These are phyloP conservation scores for Aotearoamyces nothofagi DNA, from an alignment of 2,329 filamentous ascomycete species.

Conservation along the genomic window DNA sequence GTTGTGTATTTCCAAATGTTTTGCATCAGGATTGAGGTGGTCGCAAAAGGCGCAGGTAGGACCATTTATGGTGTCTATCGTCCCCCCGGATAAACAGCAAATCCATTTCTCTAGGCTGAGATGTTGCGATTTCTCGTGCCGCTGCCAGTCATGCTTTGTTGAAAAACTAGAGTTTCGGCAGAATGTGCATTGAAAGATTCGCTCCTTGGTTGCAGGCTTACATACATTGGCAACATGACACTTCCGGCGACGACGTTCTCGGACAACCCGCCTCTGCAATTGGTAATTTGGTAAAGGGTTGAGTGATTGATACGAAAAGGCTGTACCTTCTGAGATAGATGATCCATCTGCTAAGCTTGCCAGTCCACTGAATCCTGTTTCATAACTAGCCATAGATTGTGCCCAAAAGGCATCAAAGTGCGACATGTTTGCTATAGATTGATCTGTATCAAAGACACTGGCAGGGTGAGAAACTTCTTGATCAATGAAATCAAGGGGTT, in stretches of 20 bases:
- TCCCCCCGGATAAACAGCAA: slow-evolving; percentile 40
- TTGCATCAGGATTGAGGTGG: slow-evolving; percentile 31
- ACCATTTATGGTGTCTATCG: slow-evolving; percentile 30
- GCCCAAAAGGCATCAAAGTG: slow-evolving; percentile 3
- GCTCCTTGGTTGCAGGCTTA: slow-evolving; percentile 22
- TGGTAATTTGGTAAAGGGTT: too few relatives aligned
- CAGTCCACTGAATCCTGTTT: slow-evolving; percentile 3
- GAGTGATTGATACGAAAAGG: slow-evolving; percentile 3
- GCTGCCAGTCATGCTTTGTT: slow-evolving; percentile 42
- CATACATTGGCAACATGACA: slow-evolving; percentile 26
- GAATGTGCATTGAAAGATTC: slow-evolving; percentile 42
- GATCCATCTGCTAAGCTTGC: slow-evolving; percentile 2
- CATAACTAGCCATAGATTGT: slow-evolving; percentile 5
- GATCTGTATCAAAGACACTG: slow-evolving; percentile 1
- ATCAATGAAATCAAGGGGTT: too few relatives aligned
- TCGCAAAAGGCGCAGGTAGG: slow-evolving; percentile 44
- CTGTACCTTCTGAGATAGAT: slow-evolving; percentile 2
- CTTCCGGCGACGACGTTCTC: slow-evolving; percentile 39
- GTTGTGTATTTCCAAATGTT: slow-evolving; percentile 44
- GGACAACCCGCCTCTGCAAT: slow-evolving; percentile 9
- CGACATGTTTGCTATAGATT: slow-evolving; percentile 1
- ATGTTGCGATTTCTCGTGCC: slow-evolving; percentile 42
- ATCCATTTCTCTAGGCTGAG: slow-evolving; percentile 41
- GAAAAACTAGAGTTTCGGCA: slow-evolving; percentile 36
- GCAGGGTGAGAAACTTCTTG: not conserved